phyloP scores from a whole-genome alignment of 1,284 basidiomycete genomes.

The Marasmius tenuissimus region DNA sequence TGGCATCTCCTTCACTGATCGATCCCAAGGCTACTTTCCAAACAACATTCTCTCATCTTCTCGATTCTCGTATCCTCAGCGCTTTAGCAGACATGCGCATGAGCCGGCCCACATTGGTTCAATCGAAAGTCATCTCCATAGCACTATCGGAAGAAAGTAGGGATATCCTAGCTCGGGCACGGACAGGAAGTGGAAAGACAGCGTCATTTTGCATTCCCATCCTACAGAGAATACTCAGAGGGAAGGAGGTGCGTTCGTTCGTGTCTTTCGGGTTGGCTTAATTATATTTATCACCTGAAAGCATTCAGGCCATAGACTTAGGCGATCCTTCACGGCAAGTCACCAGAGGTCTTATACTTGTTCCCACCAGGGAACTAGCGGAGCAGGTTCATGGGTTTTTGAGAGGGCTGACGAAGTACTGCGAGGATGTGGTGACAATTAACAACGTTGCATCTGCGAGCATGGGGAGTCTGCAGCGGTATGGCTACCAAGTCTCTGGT shows the following conservation, averaged over 20 bases:
- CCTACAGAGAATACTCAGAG: conserved; percentile 84
- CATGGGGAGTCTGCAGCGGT: conserved; percentile 40
- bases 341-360: conserved; percentile 85
- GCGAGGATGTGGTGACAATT: conserved; percentile 66
- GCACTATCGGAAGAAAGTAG: conserved; percentile 74
- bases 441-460: conserved; percentile 73
- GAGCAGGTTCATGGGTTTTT: conserved; percentile 87
- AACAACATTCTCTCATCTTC: conserved; percentile 65
- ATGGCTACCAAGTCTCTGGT: background rate
- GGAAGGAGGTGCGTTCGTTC: conserved; percentile 69
- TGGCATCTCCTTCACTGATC: conserved; percentile 47
- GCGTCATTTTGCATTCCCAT: conserved; percentile 93
- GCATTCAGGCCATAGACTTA: conserved; percentile 32
- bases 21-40: conserved; percentile 58
- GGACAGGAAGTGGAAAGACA: conserved; percentile 97
- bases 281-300: conserved; percentile 1
- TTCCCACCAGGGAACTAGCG: conserved; percentile 92
- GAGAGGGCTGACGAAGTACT: conserved; percentile 68
- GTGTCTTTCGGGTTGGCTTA: conserved; percentile 3
- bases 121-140: conserved; percentile 80
- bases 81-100: conserved; percentile 83
- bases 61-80: conserved; percentile 76
- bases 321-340: conserved; percentile 47
- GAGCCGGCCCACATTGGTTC: conserved; percentile 80
- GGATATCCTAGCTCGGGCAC: conserved; percentile 92